Evolutionary conservation across 495 filamentous ascomycete species (phyloP), one percentile per base, ranked within the genome.

Genomic region (Aspergillus taichungensis): DNA sequence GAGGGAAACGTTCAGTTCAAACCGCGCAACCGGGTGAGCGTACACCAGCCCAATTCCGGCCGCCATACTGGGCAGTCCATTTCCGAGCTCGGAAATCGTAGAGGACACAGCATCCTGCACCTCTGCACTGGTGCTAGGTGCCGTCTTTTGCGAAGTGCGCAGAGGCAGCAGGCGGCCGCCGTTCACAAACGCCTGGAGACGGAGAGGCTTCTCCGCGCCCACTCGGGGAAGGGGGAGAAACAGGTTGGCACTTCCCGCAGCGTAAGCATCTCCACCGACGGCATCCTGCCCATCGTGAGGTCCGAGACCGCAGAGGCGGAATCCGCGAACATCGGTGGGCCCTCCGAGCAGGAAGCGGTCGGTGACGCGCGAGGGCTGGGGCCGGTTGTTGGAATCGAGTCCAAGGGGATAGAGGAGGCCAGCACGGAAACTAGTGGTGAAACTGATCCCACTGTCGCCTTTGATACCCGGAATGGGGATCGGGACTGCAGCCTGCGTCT

Each of bases 331-430:
- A 59, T 95, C 88, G 13, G 88, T 94, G 0, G 92, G 90, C 0
- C 94, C 92, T 37, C 92, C 92, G 33, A 98, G 87, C 41, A 84
- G 78, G 72, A 98, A 97, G 29, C 92, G 88, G 63, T 98, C 92
- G 63, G 91, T 95, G 51, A 95, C 75, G 24, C 87, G 78, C 40
- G 87, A 90, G 3, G 84, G 78, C 30, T 71, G 72, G 29, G 62
- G 79, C 13, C 50, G 72, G 6, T 59, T 51, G 38, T 68, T 64
- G 13, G 72, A 75, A 13, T 71, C 68, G 27, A 84, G 59, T 8
- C 75, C 66, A 30, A 85, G 67, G 37, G 81, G 81, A 47, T 75
- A 79, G 31, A 85, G 62, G n/a, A 85, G 49, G 7, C 81, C 81
- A 2, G 75, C 80, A 40, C 81, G 72, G 43, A 85, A 67, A 10